Conservation (phyloP, 345 rosid genomes). For the Psidium friedrichsthalianum region DNA sequence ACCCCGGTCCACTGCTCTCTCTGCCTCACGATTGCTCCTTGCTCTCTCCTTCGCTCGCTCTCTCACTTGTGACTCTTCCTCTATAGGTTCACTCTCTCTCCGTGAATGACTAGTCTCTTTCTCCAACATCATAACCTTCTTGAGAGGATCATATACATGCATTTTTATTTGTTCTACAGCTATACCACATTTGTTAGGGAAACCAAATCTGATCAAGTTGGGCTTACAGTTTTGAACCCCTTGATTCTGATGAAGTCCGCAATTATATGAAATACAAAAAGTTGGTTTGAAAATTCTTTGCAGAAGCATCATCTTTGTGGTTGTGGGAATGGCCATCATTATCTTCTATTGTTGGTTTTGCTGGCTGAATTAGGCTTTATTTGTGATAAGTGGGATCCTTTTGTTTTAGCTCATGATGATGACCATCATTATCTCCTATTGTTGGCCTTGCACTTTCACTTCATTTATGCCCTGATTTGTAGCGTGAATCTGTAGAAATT, state of each 20-base stretch:
- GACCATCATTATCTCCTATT: no score
- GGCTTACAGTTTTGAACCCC: not conserved
- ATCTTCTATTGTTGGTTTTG: not conserved
- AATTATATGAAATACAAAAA: not conserved
- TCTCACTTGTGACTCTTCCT: no score
- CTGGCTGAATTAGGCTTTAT: not conserved
- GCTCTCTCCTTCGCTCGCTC: no score
- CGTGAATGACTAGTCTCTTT: no score
- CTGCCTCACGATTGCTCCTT: no score
- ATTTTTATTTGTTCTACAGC: not conserved
- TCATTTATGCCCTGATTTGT: no score
- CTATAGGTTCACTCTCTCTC: no score
- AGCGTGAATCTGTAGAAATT: no score
- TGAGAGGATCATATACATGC: not conserved
- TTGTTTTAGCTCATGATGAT: not conserved
- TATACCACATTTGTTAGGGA: not conserved
- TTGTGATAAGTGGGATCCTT: not conserved
- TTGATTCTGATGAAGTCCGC: not conserved
- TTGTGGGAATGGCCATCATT: not conserved
- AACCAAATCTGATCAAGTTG: not conserved
- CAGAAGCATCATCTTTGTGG: not conserved
- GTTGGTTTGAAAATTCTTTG: not conserved
- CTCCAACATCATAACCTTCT: no score
- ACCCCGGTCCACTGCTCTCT: no score
- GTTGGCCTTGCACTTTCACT: no score